Conservation (phyloP, 2,329 filamentous ascomycete species). For the Cadophora sp. region DNA sequence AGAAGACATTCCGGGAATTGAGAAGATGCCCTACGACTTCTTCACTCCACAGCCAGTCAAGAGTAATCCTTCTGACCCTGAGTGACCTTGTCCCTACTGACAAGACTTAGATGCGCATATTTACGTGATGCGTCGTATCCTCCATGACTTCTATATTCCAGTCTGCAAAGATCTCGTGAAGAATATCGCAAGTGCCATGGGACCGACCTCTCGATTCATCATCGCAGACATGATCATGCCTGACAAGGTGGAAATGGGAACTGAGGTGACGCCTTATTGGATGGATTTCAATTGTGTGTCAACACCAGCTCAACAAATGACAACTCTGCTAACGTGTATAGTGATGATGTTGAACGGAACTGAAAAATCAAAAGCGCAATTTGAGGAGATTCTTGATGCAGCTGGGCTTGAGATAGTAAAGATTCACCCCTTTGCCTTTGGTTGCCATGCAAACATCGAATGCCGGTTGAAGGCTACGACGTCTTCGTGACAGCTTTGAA, state of each 20-base stretch:
- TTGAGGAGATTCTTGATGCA: conserved; percentile 35
- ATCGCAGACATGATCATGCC: conserved; percentile 41
- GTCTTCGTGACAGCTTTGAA: neutral
- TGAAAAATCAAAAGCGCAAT: conserved; percentile 41
- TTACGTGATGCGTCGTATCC: conserved; percentile 39
- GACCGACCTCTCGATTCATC: conserved; percentile 36
- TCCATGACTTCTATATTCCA: conserved; percentile 39
- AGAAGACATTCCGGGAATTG: conserved; percentile 37
- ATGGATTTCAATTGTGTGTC: conserved; percentile 35
- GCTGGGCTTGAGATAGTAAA: conserved; percentile 40
- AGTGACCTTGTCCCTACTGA: neutral
- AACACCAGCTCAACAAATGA: no score
- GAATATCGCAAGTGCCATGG: conserved; percentile 40
- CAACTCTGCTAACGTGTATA: conserved; percentile 3
- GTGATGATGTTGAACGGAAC: conserved; percentile 41
- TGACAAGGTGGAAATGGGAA: conserved; percentile 32
- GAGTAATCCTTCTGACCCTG: conserved; percentile 23
- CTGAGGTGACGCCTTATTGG: conserved; percentile 40
- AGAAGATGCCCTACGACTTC: conserved; percentile 42
- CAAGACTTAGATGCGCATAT: conserved; percentile 35
- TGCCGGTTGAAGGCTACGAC: conserved; percentile 24
- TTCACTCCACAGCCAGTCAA: conserved; percentile 41
- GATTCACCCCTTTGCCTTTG: conserved; percentile 31
- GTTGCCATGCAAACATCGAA: conserved; percentile 27
- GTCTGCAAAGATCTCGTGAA: conserved; percentile 39